Evolutionary conservation across 129 eudicot species (phyloP), one percentile per base, ranked within the genome.

Genomic region (Artemisia annua): DNA sequence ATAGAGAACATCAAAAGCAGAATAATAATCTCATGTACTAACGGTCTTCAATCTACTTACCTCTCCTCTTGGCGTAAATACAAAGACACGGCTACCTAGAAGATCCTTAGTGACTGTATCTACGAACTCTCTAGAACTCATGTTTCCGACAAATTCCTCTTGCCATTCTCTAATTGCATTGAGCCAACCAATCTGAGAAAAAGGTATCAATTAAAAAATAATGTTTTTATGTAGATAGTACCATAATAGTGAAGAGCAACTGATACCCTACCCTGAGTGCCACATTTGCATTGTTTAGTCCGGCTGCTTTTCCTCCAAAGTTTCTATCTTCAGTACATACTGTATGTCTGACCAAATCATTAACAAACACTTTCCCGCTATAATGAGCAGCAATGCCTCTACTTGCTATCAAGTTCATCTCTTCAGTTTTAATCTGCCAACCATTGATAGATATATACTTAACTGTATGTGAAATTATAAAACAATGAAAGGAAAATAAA

Each of bases 81-180:
- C 97, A 76, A 92, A 92, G 24, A 92, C 96, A 52, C 96, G 89
- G 59, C 96, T 92, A 55, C 97, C 97, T 20, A 92, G 67, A 54
- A 89, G 96, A 81, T 92, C 97, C 75, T 87, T 83, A 75, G 97
- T 92, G 73, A 92, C 74, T 51, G 93, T 87, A 73, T 92, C 97
- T 14, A 92, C 97, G 75, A 92, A 92, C 79, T 92, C 97, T 81
- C 96, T 85, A 11, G 97, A 92, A 70, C 89, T 92, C 97, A 92
- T 92, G 81, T 89, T 92, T 50, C 97, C 97, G 69, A 92, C 97
- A 79, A 92, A 92, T 79, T 92, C 97, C 71, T 92, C 96, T 74
- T 92, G 97, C 97, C 97, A 92, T 73, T 92, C 97, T 82, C 96
- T 89, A 55, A 92, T 92, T 81, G 97, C 97, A 82, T 92, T 89